These are phyloP conservation scores for Antitrichia curtipendula DNA, from an alignment of 225 moss, liverwort and hornwort genomes.

Conservation along the genomic window DNA sequence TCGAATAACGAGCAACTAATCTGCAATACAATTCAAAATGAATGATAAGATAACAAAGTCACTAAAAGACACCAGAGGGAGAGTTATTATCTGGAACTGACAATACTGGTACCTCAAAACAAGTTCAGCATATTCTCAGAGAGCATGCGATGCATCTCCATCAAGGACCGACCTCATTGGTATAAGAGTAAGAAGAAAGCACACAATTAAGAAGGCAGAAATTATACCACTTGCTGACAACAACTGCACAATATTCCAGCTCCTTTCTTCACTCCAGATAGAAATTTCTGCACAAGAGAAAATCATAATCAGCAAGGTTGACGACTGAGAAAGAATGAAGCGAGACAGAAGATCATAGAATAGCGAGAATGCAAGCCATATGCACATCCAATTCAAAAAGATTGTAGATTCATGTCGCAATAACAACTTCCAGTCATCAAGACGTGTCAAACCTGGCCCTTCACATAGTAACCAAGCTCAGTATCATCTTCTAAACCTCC, in stretches of 20 bases:
- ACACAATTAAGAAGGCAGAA: background rate
- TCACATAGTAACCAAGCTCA: constrained; percentile 81
- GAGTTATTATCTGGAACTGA: background rate
- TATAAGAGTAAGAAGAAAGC: background rate
- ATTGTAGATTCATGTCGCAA: background rate
- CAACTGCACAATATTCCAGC: constrained; percentile 63
- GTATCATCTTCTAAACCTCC: constrained; percentile 70
- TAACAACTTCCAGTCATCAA: background rate
- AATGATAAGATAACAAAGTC: background rate
- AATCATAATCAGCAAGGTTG: background rate
- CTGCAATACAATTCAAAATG: constrained; percentile 21
- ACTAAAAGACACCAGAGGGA: background rate
- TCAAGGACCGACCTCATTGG: background rate
- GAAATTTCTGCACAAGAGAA: constrained; percentile 30
- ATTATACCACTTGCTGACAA: constrained; percentile 67
- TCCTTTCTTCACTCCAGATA: constrained; percentile 57
- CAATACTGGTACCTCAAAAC: background rate
- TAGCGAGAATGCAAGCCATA: background rate
- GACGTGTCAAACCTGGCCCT: constrained; percentile 58
- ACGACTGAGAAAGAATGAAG: background rate
- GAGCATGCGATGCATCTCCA: background rate
- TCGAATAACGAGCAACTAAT: constrained; percentile 86
- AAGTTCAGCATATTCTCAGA: background rate
- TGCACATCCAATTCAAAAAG: background rate
- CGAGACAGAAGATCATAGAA: background rate